Evolutionary conservation across 176 grass and related monocot genomes (phyloP).

Genomic region (Phragmites australis): DNA sequence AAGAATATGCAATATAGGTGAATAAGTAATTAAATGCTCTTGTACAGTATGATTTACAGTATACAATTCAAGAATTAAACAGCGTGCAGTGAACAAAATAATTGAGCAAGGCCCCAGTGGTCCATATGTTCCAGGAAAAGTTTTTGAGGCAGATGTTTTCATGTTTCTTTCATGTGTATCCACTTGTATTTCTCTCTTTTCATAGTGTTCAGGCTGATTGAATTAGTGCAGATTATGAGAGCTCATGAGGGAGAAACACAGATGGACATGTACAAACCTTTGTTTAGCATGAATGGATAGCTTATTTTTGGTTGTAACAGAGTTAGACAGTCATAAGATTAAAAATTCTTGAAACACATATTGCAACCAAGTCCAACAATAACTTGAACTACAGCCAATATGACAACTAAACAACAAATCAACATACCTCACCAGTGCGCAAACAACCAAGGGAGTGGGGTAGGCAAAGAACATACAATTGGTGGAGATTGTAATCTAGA

Average conservation of each 20-base stretch:
- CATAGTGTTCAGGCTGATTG: background rate
- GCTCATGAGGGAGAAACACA: background rate
- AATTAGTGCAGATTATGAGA: background rate
- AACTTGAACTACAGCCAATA: background rate
- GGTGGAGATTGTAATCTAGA: background rate
- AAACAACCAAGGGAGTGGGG: background rate
- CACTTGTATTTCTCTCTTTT: background rate
- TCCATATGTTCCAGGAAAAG: background rate
- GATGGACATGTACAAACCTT: background rate
- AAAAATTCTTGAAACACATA: background rate
- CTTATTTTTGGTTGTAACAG: background rate
- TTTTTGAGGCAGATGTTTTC: background rate
- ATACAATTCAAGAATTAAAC: constrained; percentile 4
- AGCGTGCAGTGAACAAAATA: background rate
- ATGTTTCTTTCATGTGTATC: background rate
- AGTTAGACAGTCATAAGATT: background rate
- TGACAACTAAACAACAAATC: background rate
- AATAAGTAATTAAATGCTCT: too few species aligned
- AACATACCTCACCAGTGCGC: background rate
- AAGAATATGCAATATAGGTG: background rate
- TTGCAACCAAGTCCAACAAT: background rate
- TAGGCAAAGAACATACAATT: background rate
- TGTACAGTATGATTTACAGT: too few species aligned
- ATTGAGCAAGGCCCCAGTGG: background rate
- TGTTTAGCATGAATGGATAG: background rate